phyloP scores from a whole-genome alignment of 106 monocot species.

The Xerophyta viscosa region DNA sequence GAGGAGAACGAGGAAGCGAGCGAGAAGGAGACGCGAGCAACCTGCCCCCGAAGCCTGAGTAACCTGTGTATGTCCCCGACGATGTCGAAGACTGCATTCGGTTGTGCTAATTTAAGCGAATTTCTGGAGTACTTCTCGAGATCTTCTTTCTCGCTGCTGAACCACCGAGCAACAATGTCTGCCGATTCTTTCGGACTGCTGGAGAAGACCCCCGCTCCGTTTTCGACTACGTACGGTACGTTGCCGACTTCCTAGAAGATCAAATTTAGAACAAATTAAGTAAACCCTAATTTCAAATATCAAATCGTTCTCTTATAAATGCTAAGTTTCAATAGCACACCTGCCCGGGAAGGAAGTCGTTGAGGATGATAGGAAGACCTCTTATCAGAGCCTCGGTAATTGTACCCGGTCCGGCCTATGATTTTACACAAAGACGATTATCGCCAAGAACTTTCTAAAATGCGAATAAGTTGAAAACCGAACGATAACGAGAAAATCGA shows the following conservation, averaged over 20 bases:
- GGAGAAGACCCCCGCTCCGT: slow-evolving; percentile 56
- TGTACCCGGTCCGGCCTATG: slow-evolving; percentile 52
- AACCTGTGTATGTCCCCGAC: slow-evolving; percentile 48
- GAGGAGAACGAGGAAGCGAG: not conserved
- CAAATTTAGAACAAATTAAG: not conserved
- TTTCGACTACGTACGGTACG: slow-evolving; percentile 48
- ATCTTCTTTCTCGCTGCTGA: slow-evolving; percentile 20
- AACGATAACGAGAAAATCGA: too few relatives aligned
- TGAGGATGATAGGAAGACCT: slow-evolving; percentile 61
- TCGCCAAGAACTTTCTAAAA: too few relatives aligned
- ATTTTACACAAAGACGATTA: too few relatives aligned
- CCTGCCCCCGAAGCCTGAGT: not conserved
- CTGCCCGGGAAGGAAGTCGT: slow-evolving; percentile 65
- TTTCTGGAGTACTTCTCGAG: slow-evolving; percentile 32
- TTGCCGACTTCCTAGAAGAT: slow-evolving; percentile 43
- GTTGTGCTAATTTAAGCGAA: slow-evolving; percentile 45
- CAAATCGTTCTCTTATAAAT: too few relatives aligned
- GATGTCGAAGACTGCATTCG: slow-evolving; percentile 54
- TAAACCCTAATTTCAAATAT: too few relatives aligned
- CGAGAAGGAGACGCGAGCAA: not conserved
- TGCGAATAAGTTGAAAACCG: too few relatives aligned
- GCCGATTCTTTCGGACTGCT: slow-evolving; percentile 41
- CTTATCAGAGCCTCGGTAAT: slow-evolving; percentile 54
- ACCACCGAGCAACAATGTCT: slow-evolving; percentile 36
- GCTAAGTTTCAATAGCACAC: slow-evolving; percentile 3